Percentiles rank a stretch among this genome's conserved stretches.
Evolutionary conservation across 2,329 filamentous ascomycete genomes (phyloP).

Genomic region (Chaetomiaceae sp.): DNA sequence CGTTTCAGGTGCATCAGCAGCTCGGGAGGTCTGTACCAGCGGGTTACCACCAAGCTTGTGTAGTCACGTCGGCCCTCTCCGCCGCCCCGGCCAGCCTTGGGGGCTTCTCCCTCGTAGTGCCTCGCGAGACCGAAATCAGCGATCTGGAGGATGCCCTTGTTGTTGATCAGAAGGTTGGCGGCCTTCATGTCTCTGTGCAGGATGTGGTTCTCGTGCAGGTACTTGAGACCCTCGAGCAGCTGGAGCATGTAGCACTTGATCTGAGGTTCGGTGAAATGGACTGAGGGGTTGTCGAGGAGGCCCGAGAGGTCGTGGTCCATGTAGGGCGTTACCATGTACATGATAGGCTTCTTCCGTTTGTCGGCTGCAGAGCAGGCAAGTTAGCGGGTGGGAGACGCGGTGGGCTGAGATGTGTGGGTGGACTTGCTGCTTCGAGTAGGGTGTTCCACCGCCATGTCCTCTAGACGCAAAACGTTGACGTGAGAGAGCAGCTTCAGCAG

Average conservation of each 20-base stretch:
- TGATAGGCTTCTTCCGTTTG: slow-evolving; percentile 74
- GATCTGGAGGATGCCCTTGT: slow-evolving; percentile 88
- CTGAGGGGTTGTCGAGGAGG: slow-evolving; percentile 87
- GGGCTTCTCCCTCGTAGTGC: slow-evolving; percentile 82
- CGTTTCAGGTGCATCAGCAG: slow-evolving; percentile 78
- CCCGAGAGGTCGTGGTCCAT: slow-evolving; percentile 99
- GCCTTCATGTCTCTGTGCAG: slow-evolving; percentile 98
- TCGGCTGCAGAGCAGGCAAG: slow-evolving; percentile 47
- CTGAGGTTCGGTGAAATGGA: slow-evolving; percentile 80
- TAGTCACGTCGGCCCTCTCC: slow-evolving; percentile 87
- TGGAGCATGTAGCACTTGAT: slow-evolving; percentile 99
- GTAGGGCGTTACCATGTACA: slow-evolving; percentile 99
- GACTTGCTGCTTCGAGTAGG: slow-evolving; percentile 54
- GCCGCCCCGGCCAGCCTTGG: slow-evolving; percentile 69
- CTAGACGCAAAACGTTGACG: slow-evolving; percentile 76
- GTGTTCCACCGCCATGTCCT: slow-evolving; percentile 94
- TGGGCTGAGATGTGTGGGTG: background rate
- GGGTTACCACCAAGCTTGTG: slow-evolving; percentile 91
- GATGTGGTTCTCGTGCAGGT: slow-evolving; percentile 85
- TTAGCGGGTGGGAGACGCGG: slow-evolving; percentile 15
- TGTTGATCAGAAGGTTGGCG: slow-evolving; percentile 94
- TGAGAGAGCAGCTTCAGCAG: slow-evolving; percentile 93
- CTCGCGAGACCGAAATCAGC: slow-evolving; percentile 94
- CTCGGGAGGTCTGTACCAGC: slow-evolving; percentile 96
- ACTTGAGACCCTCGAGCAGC: slow-evolving; percentile 80